Evolutionary conservation across 1,139 yeast genomes (phyloP).

Genomic region (Suhomyces choctaworum): DNA sequence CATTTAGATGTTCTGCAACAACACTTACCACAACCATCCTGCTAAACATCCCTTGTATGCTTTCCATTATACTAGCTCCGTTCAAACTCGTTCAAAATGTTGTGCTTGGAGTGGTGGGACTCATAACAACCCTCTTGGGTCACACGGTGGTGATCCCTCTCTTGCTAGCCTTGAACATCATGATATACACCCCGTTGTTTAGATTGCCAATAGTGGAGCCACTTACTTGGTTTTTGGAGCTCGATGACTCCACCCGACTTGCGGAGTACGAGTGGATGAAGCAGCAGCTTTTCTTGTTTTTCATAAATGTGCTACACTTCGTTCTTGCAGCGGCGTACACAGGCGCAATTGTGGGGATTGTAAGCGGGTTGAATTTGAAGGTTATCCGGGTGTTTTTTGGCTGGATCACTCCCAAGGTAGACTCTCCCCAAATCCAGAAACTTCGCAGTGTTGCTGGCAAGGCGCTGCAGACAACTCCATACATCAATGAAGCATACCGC

Average conservation of each 20-base stretch:
- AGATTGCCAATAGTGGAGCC: constrained; percentile 16
- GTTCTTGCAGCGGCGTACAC: constrained; percentile 15
- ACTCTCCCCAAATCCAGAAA: not conserved
- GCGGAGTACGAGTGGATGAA: constrained; percentile 14
- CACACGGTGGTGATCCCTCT: constrained; percentile 17
- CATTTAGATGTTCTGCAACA: not conserved
- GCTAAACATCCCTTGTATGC: not conserved
- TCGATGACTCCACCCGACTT: constrained; percentile 9
- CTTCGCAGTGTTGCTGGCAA: not conserved
- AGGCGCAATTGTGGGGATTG: constrained; percentile 16
- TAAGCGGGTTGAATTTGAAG: constrained; percentile 14
- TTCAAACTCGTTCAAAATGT: not conserved
- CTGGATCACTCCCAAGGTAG: constrained; percentile 4
- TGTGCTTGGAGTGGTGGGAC: not conserved
- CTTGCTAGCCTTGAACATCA: constrained; percentile 12
- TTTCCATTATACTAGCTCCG: constrained; percentile 2
- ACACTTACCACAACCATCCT: too few species aligned
- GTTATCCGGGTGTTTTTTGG: constrained; percentile 14
- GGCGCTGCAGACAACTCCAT: constrained; percentile 7
- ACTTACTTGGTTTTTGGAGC: constrained; percentile 15
- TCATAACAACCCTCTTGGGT: constrained; percentile 1
- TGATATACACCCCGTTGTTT: constrained; percentile 17
- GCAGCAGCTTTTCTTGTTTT: constrained; percentile 15
- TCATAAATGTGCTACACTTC: constrained; percentile 14
- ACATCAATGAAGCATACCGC: constrained; percentile 1